Conservation (phyloP, 73 alveolate species). For the Paramecium tetraurelia region DNA sequence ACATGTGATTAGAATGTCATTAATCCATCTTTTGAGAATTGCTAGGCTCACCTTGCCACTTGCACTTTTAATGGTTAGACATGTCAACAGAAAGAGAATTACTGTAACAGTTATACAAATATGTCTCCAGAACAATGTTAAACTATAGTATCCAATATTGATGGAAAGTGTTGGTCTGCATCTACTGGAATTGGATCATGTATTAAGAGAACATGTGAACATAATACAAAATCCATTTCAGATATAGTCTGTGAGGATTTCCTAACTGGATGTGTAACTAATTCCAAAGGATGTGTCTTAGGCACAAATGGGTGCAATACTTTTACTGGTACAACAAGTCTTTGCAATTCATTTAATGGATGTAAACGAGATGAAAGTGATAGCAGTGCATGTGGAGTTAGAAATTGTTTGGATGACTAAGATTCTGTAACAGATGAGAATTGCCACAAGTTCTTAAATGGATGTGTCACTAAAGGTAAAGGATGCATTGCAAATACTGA, state of each 20-base stretch:
- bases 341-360: background rate
- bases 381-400: background rate
- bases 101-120: background rate
- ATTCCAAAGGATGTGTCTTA: background rate
- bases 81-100: background rate
- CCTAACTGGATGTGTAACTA: background rate
- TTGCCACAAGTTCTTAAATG: background rate
- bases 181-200: background rate
- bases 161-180: background rate
- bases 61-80: background rate
- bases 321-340: background rate
- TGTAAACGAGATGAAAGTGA: background rate
- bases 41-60: background rate
- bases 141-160: background rate
- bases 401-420: background rate
- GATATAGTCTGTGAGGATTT: background rate
- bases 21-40: background rate
- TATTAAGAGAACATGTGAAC: background rate
- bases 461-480: conserved; percentile 25
- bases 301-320: background rate
- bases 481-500: conserved; percentile 35
- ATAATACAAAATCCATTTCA: background rate
- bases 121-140: background rate
- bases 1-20: background rate
- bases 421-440: background rate